Evolutionary conservation across 805 yeast species (phyloP).

Genomic region (Yarrowia sp.): DNA sequence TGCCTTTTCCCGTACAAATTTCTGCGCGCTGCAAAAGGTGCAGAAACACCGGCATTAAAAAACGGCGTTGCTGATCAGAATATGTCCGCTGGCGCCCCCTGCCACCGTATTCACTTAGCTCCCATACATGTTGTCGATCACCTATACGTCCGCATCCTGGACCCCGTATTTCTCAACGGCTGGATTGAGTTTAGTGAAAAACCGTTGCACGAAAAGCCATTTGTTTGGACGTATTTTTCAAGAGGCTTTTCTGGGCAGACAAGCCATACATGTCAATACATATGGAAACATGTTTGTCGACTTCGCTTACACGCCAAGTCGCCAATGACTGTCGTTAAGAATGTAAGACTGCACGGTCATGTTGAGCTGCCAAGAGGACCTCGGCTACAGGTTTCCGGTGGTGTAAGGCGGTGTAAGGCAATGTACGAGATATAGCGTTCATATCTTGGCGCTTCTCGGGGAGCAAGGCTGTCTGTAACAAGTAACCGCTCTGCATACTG

Average conservation of each 20-base stretch:
- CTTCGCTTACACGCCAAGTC: conserved; percentile 5
- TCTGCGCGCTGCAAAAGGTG: neutral
- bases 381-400: no score
- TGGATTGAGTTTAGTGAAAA: neutral
- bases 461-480: no score
- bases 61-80: neutral
- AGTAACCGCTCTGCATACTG: no score
- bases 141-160: no score
- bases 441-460: no score
- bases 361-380: no score
- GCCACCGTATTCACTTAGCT: neutral
- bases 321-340: neutral
- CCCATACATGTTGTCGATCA: no score
- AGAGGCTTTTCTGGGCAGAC: no score
- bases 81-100: neutral
- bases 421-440: neutral
- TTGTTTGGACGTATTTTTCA: neutral
- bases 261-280: neutral
- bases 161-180: neutral
- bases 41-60: neutral
- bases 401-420: no score
- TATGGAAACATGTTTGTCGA: neutral
- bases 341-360: neutral
- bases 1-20: neutral
- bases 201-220: no score